Evolutionary conservation across 306 rosid species (phyloP).

Genomic region (Acmispon strigosus): DNA sequence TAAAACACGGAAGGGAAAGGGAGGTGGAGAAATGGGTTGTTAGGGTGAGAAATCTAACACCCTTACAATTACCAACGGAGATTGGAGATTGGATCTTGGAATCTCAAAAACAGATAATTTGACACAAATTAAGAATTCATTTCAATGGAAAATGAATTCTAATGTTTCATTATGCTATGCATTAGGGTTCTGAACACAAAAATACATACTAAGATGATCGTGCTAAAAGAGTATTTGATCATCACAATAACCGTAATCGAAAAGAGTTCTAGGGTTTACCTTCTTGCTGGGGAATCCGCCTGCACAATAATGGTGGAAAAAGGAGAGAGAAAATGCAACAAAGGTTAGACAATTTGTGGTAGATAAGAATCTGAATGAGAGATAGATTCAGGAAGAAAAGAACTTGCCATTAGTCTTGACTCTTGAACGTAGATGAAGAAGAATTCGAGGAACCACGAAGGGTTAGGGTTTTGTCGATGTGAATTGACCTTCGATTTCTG

Average conservation of each 20-base stretch:
- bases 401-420: conserved; percentile 35
- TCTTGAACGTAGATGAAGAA: neutral
- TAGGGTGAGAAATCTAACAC: no score
- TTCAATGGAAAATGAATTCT: neutral
- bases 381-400: neutral
- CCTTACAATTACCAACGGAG: no score
- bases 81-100: neutral
- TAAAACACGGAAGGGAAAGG: no score
- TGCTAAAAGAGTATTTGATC: neutral
- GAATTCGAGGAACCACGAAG: neutral
- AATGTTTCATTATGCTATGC: neutral
- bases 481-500: neutral
- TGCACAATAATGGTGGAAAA: conserved; percentile 19
- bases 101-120: neutral
- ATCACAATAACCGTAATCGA: neutral
- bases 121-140: neutral
- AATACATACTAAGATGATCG: neutral
- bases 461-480: conserved; percentile 31
- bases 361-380: neutral
- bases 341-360: neutral
- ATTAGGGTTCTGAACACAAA: neutral
- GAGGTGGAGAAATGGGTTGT: no score
- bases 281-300: conserved; percentile 77
- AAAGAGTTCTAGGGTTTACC: conserved; percentile 35
- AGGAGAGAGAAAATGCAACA: neutral